These are phyloP conservation scores for Capronia epimyces DNA, from an alignment of 2,329 filamentous ascomycete genomes.

Conservation along the genomic window DNA sequence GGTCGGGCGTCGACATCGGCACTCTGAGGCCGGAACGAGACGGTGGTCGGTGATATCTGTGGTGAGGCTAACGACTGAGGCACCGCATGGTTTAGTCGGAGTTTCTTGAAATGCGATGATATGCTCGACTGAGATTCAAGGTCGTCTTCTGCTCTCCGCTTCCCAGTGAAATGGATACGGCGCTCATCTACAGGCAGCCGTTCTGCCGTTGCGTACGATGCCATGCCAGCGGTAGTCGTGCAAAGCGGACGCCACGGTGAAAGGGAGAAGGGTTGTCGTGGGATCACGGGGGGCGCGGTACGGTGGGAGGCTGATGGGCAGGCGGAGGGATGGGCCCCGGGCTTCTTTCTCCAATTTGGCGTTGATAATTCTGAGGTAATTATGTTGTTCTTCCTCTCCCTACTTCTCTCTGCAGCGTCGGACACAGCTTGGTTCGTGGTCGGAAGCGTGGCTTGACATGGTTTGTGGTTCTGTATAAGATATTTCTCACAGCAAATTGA, in stretches of 20 bases:
- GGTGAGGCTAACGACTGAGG: background rate
- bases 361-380: too few relatives aligned
- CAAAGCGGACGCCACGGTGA: too few relatives aligned
- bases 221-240: too few relatives aligned
- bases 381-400: slow-evolving; percentile 1
- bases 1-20: slow-evolving; percentile 16
- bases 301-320: too few relatives aligned
- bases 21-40: slow-evolving; percentile 10
- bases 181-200: slow-evolving; percentile 13
- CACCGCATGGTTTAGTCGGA: slow-evolving; percentile 17
- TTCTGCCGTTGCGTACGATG: slow-evolving; percentile 13
- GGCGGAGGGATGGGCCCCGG: too few relatives aligned
- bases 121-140: slow-evolving; percentile 24
- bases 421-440: slow-evolving; percentile 12
- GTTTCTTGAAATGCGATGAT: slow-evolving; percentile 25
- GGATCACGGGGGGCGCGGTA: background rate
- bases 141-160: slow-evolving; percentile 22
- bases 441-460: slow-evolving; percentile 9
- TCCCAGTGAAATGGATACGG: slow-evolving; percentile 16
- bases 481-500: background rate
- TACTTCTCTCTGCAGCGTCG: slow-evolving; percentile 5
- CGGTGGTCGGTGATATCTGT: background rate
- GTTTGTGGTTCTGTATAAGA: background rate
- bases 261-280: too few relatives aligned
- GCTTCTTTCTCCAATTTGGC: too few relatives aligned